Evolutionary conservation across 1,139 yeast species (phyloP), one percentile per base, ranked within the genome.

Genomic region (Pichia inconspicua): DNA sequence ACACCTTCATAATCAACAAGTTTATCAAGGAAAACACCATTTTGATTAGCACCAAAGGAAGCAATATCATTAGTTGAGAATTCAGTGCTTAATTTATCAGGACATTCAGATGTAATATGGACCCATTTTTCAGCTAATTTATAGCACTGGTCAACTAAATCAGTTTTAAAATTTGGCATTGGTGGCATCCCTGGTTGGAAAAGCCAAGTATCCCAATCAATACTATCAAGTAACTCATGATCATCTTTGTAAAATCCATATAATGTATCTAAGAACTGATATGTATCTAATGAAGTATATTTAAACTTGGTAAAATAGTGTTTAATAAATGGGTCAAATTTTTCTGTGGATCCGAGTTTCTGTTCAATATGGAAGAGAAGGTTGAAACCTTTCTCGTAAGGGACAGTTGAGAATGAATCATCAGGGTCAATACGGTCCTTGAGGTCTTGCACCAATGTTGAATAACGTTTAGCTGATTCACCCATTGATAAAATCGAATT

Each of bases 301-400:
- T 80, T 78, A 71, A 73, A 89, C 60, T 77, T 79, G 51, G 66
- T 68, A 67, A 89, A 89, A 69, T 89, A 89, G 65, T 75, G 75
- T 47, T 85, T 86, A 58, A 89, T 82, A 63, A 85, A 89, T 43
- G 84, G 82, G 64, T 87, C 94, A 64, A 87, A 89, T 17, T 65
- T 74, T 22, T 70, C 71, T 30, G 86, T 87, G 42, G 92, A 88
- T 41, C 94, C 90, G 17, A 84, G 63, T 17, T 74, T 68, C 47
- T 71, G 74, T 66, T 89, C 97, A 48, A 89, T 71, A 57, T 78
- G 77, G 67, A 79, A 86, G 54, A 89, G 71, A 60, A 89, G 74
- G 59, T 84, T 86, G 61, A 83, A 84, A 4, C 97, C 97, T 67
- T 87, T 88, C 64, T 88, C 96, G 66, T 89, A 89, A 1, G 96